These are phyloP conservation scores for Penicillium sp. DNA, from an alignment of 2,329 filamentous ascomycete genomes.

Conservation along the genomic window DNA sequence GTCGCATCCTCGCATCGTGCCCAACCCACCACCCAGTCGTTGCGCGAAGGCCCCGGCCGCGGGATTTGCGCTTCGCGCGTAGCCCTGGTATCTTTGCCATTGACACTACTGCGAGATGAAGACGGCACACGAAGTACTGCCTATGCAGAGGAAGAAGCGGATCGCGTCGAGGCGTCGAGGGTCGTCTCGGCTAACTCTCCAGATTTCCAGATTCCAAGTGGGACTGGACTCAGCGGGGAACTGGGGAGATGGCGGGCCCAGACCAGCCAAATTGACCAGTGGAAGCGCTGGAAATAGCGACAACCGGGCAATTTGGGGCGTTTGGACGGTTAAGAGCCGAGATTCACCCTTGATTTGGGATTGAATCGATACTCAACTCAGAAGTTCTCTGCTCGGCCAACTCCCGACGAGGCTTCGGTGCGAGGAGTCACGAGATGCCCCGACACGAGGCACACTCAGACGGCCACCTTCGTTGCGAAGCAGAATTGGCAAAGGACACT, in stretches of 20 bases:
- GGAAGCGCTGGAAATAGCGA: neutral
- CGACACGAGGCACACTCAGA: neutral
- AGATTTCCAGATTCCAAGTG: neutral
- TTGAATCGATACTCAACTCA: neutral
- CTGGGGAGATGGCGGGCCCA: neutral
- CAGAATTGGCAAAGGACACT: neutral
- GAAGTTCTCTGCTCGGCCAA: too few species aligned
- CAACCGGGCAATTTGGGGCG: neutral
- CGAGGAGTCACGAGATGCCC: neutral
- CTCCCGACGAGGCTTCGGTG: neutral
- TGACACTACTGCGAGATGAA: neutral
- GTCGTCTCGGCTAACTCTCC: neutral
- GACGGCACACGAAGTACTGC: neutral
- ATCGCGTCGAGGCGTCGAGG: neutral
- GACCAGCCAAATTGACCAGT: neutral
- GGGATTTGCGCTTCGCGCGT: constrained; percentile 28
- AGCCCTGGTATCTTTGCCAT: constrained; percentile 6
- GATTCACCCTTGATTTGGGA: neutral
- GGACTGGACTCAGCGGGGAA: neutral
- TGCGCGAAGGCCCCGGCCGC: constrained; percentile 30
- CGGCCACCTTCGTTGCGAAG: neutral
- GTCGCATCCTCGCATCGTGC: neutral
- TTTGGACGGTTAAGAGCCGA: too few species aligned
- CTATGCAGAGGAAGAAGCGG: neutral
- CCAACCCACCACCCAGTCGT: constrained; percentile 31